These are phyloP conservation scores for Pseudofabraea citricarpa DNA, from an alignment of 2,329 filamentous ascomycete genomes.

Conservation along the genomic window DNA sequence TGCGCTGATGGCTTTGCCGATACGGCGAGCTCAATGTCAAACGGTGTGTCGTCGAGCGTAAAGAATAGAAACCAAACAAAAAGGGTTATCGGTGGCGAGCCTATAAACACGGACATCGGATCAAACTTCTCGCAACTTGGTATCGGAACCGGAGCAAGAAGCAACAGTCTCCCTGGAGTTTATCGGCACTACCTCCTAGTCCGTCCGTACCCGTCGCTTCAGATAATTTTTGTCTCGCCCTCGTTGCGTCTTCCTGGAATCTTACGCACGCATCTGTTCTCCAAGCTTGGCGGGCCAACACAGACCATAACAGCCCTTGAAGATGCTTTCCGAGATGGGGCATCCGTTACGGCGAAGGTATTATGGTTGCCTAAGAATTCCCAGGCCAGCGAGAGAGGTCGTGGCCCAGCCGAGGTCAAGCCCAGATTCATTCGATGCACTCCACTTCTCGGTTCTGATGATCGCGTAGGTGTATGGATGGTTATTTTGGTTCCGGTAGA, in stretches of 20 bases:
- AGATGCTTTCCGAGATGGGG: constrained; percentile 57
- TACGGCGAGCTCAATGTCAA: constrained; percentile 9
- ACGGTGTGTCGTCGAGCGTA: constrained; percentile 7
- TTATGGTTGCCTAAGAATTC: constrained; percentile 53
- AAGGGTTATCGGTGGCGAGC: constrained; percentile 12
- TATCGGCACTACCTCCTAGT: constrained; percentile 57
- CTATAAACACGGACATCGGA: constrained; percentile 3
- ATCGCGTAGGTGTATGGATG: constrained; percentile 72
- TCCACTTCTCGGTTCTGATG: constrained; percentile 60
- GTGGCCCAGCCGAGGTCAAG: constrained; percentile 45
- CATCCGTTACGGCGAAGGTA: constrained; percentile 68
- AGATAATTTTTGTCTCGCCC: constrained; percentile 64
- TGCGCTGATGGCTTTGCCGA: constrained; percentile 31
- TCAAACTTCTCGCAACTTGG: constrained; percentile 8
- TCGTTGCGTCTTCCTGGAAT: constrained; percentile 62
- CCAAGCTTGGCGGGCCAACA: constrained; percentile 43
- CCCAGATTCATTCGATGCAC: constrained; percentile 70
- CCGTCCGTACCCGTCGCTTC: constrained; percentile 57
- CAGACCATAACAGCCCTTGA: constrained; percentile 42
- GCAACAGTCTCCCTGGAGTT: constrained; percentile 29
- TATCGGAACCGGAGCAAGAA: constrained; percentile 10
- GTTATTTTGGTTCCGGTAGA: constrained; percentile 52
- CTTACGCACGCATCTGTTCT: constrained; percentile 52
- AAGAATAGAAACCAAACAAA: constrained; percentile 11
- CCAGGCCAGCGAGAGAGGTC: constrained; percentile 14